phyloP scores from a whole-genome alignment of 192 early-diverging fungal genomes.

The Coemansia sp. region DNA sequence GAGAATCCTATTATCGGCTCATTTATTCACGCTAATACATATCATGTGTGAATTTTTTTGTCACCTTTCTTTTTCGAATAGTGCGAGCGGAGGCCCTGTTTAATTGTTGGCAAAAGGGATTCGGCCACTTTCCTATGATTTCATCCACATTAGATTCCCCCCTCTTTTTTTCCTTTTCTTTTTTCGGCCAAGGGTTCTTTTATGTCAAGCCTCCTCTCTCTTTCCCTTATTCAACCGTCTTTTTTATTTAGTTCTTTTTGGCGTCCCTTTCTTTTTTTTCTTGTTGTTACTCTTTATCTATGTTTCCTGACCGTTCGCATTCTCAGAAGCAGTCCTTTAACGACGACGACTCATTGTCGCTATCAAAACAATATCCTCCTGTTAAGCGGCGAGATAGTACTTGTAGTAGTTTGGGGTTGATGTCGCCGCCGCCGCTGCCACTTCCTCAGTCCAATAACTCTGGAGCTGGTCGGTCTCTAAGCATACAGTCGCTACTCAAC shows the following conservation, averaged over 20 bases:
- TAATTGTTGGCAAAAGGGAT: too few relatives aligned
- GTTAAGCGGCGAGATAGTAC: background rate
- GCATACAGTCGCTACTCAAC: slow-evolving; percentile 15
- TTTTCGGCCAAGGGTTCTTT: background rate
- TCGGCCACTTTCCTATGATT: background rate
- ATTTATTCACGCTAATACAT: background rate
- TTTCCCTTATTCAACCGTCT: background rate
- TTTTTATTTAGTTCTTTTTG: background rate
- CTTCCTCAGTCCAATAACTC: background rate
- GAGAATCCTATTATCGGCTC: background rate
- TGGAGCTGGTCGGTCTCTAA: slow-evolving; percentile 1
- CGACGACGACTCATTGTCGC: background rate
- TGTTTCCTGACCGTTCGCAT: background rate
- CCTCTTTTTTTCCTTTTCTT: background rate
- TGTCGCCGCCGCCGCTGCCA: background rate
- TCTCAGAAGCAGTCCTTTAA: background rate
- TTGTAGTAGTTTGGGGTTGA: background rate
- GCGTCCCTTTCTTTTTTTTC: background rate
- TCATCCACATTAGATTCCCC: background rate
- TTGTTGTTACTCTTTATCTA: background rate
- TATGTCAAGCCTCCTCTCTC: background rate
- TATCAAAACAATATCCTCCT: background rate
- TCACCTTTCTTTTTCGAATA: background rate
- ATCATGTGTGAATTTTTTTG: background rate
- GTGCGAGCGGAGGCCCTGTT: too few relatives aligned